A percentile compares a stretch with the other conserved stretches of the same genome.
Conservation (phyloP, 805 yeast genomes). For the Saccharomycopsis fibuligera region DNA sequence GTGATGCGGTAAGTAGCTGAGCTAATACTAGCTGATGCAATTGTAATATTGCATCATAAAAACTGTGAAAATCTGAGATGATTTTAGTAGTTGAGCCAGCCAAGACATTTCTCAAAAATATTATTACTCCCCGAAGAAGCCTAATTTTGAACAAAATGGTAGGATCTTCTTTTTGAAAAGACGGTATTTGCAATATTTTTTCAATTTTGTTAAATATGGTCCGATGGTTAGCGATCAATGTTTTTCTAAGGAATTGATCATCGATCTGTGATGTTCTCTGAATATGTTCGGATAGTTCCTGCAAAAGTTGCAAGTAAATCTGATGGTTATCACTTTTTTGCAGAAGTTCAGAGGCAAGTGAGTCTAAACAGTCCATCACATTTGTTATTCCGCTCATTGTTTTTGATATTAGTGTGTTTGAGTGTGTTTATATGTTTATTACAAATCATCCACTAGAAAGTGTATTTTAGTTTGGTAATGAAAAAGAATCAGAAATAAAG, state of each 20-base stretch:
- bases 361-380: too few species aligned
- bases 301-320: too few species aligned
- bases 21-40: constrained; percentile 1
- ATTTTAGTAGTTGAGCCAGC: constrained; percentile 27
- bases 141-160: constrained; percentile 24
- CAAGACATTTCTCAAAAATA: constrained; percentile 44
- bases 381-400: too few species aligned
- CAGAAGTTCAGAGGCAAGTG: too few species aligned
- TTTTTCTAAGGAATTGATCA: background rate
- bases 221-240: background rate
- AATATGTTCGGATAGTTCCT: background rate
- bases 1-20: background rate
- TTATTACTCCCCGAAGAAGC: constrained; percentile 38
- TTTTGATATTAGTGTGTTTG: too few species aligned
- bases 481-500: too few species aligned
- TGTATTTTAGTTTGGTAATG: too few species aligned
- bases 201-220: background rate
- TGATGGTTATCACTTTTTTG: too few species aligned
- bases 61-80: constrained; percentile 20
- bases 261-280: background rate
- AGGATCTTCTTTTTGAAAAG: background rate
- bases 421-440: too few species aligned
- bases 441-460: too few species aligned
- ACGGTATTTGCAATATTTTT: background rate
- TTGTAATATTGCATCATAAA: background rate